Evolutionary conservation across 352 stramenopile genomes (phyloP).

Genomic region (Plasmopara halstedii): DNA sequence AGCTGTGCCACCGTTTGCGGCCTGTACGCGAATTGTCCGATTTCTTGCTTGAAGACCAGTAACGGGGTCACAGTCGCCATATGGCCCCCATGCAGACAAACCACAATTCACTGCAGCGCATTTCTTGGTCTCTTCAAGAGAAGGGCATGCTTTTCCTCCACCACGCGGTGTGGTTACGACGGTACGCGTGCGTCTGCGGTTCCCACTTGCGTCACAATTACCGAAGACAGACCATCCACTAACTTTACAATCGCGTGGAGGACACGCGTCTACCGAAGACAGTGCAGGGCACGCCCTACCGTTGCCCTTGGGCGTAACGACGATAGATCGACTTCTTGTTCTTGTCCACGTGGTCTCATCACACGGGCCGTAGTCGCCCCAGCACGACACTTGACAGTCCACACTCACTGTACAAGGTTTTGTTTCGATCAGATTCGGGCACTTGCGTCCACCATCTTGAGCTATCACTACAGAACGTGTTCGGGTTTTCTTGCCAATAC

Average conservation of each 20-base stretch:
- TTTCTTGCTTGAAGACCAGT: slow-evolving; percentile 29
- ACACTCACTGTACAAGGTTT: slow-evolving; percentile 25
- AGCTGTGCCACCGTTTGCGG: slow-evolving; percentile 24
- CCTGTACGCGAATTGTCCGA: slow-evolving; percentile 30
- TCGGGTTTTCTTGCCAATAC: slow-evolving; percentile 24
- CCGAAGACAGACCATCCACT: slow-evolving; percentile 45
- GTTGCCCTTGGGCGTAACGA: slow-evolving; percentile 26
- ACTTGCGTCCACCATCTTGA: slow-evolving; percentile 34
- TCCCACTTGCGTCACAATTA: slow-evolving; percentile 27
- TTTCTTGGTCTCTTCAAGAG: slow-evolving; percentile 27
- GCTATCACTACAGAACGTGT: slow-evolving; percentile 24
- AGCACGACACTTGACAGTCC: slow-evolving; percentile 46
- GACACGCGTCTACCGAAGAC: slow-evolving; percentile 25
- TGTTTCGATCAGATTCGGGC: slow-evolving; percentile 24
- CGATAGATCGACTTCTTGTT: slow-evolving; percentile 26
- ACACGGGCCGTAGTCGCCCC: slow-evolving; percentile 31
- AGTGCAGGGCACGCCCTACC: slow-evolving; percentile 36
- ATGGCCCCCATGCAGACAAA: slow-evolving; percentile 39
- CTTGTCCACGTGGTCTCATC: slow-evolving; percentile 23
- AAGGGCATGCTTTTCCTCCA: slow-evolving; percentile 35
- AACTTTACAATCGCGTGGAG: slow-evolving; percentile 37
- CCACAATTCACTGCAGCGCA: slow-evolving; percentile 49
- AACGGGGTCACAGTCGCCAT: slow-evolving; percentile 30
- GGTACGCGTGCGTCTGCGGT: slow-evolving; percentile 33
- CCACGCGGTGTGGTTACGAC: slow-evolving; percentile 19